Percentiles rank a stretch among this genome's conserved stretches.
These are phyloP conservation scores for Magnolia kwangsiensis DNA, from an alignment of 164 flowering plant species.

Conservation along the genomic window DNA sequence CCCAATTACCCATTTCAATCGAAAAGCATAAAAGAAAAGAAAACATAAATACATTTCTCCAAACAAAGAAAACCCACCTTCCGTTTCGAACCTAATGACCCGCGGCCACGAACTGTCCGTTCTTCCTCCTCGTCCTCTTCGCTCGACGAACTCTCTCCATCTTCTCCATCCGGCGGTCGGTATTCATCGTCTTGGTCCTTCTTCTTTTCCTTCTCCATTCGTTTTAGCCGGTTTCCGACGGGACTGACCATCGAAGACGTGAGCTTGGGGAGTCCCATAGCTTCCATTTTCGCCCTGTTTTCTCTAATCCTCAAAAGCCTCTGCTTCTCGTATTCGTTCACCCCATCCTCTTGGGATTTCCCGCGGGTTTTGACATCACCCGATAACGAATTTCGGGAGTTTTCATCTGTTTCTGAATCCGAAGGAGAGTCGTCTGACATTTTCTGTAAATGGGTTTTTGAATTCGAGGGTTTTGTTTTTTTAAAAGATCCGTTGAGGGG, in stretches of 20 bases:
- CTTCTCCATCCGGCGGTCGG: slow-evolving; percentile 40
- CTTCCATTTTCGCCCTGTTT: slow-evolving; percentile 67
- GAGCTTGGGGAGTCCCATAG: slow-evolving; percentile 54
- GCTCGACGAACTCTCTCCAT: slow-evolving; percentile 25
- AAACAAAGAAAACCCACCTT: not conserved
- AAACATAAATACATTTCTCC: not conserved
- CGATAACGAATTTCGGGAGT: not conserved
- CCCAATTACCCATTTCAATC: not conserved
- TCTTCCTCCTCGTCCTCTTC: slow-evolving; percentile 37
- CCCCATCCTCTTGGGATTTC: not conserved
- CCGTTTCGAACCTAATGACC: slow-evolving; percentile 15
- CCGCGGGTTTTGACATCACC: not conserved
- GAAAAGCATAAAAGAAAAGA: not conserved
- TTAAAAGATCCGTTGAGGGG: too few relatives aligned
- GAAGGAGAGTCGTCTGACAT: not conserved
- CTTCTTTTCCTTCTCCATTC: slow-evolving; percentile 31
- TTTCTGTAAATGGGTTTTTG: too few relatives aligned
- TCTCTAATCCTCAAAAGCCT: slow-evolving; percentile 56
- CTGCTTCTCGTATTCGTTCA: slow-evolving; percentile 64
- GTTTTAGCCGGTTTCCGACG: slow-evolving; percentile 14
- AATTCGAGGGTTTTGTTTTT: too few relatives aligned
- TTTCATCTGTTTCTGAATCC: not conserved
- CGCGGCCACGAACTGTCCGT: not conserved
- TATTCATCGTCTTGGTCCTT: slow-evolving; percentile 59
- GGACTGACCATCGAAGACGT: slow-evolving; percentile 44